A percentile compares a stretch with the other conserved stretches of the same genome.
Conservation (phyloP, 495 filamentous ascomycete species). For the Penicillium dipodomyicola region DNA sequence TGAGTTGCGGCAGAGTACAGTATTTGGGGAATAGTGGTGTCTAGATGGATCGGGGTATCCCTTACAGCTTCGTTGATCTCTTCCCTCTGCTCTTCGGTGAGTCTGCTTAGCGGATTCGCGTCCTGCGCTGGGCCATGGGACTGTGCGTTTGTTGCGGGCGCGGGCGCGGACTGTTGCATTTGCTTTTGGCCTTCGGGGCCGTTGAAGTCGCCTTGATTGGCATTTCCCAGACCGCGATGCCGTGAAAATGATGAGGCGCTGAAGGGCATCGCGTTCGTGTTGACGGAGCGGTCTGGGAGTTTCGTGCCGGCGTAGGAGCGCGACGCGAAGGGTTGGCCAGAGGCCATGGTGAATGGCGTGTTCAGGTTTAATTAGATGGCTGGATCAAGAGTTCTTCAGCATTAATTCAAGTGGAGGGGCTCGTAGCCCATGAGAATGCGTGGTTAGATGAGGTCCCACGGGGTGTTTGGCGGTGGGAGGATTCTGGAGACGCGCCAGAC, state of each 20-base stretch:
- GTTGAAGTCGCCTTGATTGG: constrained; percentile 31
- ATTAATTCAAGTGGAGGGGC: constrained; percentile 10
- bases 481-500: constrained; percentile 29
- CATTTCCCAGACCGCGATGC: constrained; percentile 32
- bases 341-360: constrained; percentile 25
- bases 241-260: constrained; percentile 48
- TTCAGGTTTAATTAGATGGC: neutral
- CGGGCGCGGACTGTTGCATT: constrained; percentile 28
- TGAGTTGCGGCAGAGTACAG: neutral
- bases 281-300: constrained; percentile 49
- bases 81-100: constrained; percentile 83
- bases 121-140: constrained; percentile 42
- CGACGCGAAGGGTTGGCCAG: constrained; percentile 48
- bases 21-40: neutral
- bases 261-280: constrained; percentile 45
- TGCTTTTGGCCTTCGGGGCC: constrained; percentile 31
- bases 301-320: constrained; percentile 49
- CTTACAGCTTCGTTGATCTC: constrained; percentile 87
- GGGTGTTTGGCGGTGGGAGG: constrained; percentile 29
- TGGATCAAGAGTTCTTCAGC: constrained; percentile 6
- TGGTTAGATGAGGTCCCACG: constrained; percentile 12
- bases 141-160: constrained; percentile 31
- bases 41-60: neutral
- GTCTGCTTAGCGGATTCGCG: constrained; percentile 47
- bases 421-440: constrained; percentile 12